Conservation (phyloP, 768 basidiomycete species). For the Russula earlei region DNA sequence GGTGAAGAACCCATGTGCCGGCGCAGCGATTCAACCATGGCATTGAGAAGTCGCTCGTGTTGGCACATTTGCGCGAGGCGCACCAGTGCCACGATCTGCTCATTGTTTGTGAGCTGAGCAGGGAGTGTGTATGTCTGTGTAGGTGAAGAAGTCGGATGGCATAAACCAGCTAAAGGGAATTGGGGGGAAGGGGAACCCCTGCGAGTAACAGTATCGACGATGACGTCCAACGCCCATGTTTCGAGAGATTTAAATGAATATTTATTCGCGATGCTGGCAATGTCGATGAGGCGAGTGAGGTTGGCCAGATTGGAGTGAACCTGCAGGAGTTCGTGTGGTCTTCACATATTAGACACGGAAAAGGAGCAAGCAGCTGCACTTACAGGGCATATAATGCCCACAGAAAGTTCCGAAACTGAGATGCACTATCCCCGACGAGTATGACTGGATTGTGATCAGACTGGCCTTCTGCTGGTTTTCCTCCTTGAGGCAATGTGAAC, state of each 20-base stretch:
- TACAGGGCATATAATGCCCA: conserved; percentile 73
- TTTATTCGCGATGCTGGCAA: conserved; percentile 60
- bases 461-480: conserved; percentile 41
- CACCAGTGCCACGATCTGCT: conserved; percentile 32
- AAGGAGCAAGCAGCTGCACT: conserved; percentile 22
- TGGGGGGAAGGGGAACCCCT: conserved; percentile 43
- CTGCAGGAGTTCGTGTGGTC: conserved; percentile 51
- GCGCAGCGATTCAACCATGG: conserved; percentile 49
- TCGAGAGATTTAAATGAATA: conserved; percentile 68
- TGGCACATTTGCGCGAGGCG: conserved; percentile 59
- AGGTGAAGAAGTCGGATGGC: conserved; percentile 24
- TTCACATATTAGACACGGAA: conserved; percentile 22
- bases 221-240: conserved; percentile 66
- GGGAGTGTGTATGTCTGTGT: conserved; percentile 13
- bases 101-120: conserved; percentile 18
- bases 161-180: conserved; percentile 28
- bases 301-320: conserved; percentile 41
- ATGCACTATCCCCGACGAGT: conserved; percentile 49
- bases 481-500: conserved; percentile 59
- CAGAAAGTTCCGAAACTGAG: conserved; percentile 64
- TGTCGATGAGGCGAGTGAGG: conserved; percentile 46
- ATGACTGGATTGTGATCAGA: conserved; percentile 59
- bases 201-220: conserved; percentile 55
- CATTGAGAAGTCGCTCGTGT: conserved; percentile 49
- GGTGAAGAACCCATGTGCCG: conserved; percentile 54